Conservation (phyloP, 371 early-diverging fungal species). For the Blyttiomyces sp. region DNA sequence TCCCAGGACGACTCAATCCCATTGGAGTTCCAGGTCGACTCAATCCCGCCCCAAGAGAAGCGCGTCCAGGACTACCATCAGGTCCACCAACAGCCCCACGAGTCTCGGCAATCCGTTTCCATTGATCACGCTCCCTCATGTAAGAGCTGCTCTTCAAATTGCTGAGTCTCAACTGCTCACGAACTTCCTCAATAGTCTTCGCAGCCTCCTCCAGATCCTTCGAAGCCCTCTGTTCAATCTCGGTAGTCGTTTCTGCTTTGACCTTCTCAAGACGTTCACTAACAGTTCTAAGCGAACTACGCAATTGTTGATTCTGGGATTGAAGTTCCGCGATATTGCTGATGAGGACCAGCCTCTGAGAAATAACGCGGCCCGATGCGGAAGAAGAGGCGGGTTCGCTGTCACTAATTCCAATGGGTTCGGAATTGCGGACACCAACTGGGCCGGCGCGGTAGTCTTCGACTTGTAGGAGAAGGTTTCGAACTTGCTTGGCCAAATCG, state of each 20-base stretch:
- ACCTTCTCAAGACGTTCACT: slow-evolving; percentile 14
- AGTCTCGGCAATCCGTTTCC: slow-evolving; percentile 29
- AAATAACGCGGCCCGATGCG: slow-evolving; percentile 25
- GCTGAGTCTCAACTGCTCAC: slow-evolving; percentile 26
- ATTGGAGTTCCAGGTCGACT: too few species aligned
- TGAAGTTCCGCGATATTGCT: slow-evolving; percentile 28
- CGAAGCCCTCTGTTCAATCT: slow-evolving; percentile 16
- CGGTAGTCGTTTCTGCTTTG: slow-evolving; percentile 5
- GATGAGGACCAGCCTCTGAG: slow-evolving; percentile 35
- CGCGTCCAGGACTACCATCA: too few species aligned
- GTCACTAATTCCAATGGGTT: background rate
- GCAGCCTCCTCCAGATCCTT: slow-evolving; percentile 23
- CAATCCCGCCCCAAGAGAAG: too few species aligned
- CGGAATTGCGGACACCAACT: background rate
- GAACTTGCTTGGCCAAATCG: slow-evolving; percentile 39
- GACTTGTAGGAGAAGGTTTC: slow-evolving; percentile 30
- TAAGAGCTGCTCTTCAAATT: slow-evolving; percentile 16
- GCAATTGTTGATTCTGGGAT: slow-evolving; percentile 31
- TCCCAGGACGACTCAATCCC: too few species aligned
- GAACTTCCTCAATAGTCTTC: slow-evolving; percentile 16
- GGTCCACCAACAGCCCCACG: slow-evolving; percentile 3
- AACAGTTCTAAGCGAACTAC: slow-evolving; percentile 28
- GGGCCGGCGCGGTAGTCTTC: slow-evolving; percentile 18
- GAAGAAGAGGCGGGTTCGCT: background rate
- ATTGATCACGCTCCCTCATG: slow-evolving; percentile 35